These are phyloP conservation scores for Cystobasidium ongulense DNA, from an alignment of 768 basidiomycete species.

Conservation along the genomic window DNA sequence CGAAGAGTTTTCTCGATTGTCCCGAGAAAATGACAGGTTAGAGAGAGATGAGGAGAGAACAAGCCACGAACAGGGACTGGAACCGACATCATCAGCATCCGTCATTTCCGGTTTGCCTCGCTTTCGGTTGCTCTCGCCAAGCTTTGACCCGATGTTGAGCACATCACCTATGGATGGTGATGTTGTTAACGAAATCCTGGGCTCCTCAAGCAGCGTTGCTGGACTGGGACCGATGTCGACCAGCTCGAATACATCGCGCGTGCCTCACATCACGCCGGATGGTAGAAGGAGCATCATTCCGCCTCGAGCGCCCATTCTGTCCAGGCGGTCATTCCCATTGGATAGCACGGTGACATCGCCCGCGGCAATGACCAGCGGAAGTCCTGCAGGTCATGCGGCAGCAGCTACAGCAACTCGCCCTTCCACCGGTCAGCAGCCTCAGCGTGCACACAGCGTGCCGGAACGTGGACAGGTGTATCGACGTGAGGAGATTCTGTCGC, in stretches of 20 bases:
- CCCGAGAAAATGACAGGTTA: not conserved
- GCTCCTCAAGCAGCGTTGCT: conserved; percentile 5
- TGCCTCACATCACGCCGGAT: not conserved
- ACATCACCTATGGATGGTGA: not conserved
- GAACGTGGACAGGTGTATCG: not conserved
- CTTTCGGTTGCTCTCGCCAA: not conserved
- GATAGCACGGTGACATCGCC: not conserved
- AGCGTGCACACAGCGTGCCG: not conserved
- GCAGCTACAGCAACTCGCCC: not conserved
- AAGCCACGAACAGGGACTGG: not conserved
- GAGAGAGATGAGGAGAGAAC: not conserved
- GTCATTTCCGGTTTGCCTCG: not conserved
- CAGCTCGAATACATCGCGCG: not conserved
- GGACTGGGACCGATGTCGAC: not conserved
- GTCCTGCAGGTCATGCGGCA: not conserved
- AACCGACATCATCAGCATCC: not conserved
- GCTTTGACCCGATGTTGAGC: not conserved
- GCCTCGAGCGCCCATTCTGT: conserved; percentile 12
- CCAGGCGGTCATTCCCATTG: conserved; percentile 4
- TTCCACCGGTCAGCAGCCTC: not conserved
- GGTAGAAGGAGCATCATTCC: not conserved
- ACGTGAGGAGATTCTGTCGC: conserved; percentile 3
- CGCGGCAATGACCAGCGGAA: not conserved
- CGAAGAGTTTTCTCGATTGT: not conserved
- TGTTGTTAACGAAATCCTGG: not conserved